These are phyloP conservation scores for Vinca minor DNA, from an alignment of 257 asterid species.

Conservation along the genomic window DNA sequence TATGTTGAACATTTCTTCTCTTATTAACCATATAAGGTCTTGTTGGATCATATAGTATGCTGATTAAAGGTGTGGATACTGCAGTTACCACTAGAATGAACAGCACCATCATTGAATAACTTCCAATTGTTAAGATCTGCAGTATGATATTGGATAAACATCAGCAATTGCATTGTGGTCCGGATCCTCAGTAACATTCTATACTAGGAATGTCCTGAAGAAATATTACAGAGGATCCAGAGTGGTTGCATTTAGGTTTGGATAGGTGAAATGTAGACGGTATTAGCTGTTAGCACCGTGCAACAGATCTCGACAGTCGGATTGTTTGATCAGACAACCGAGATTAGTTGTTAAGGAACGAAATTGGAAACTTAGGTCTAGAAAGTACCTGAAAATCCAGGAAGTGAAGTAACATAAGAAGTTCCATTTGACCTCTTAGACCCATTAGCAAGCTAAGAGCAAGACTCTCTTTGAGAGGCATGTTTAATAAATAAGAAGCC, in stretches of 20 bases:
- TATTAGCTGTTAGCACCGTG: too few species aligned
- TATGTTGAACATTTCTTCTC: conserved; percentile 62
- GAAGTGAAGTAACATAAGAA: conserved; percentile 60
- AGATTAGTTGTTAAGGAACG: too few species aligned
- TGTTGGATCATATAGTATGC: conserved; percentile 58
- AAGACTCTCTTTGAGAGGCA: conserved; percentile 55
- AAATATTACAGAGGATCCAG: too few species aligned
- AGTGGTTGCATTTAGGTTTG: too few species aligned
- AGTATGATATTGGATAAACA: neutral
- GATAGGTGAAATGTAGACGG: too few species aligned
- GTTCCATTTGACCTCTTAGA: conserved; percentile 72
- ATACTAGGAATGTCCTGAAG: too few species aligned
- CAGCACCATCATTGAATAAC: conserved; percentile 48
- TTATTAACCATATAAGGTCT: conserved; percentile 69
- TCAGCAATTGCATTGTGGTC: too few species aligned
- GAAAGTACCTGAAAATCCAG: conserved; percentile 46
- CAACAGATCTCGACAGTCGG: too few species aligned
- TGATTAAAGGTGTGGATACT: conserved; percentile 45
- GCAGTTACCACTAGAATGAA: conserved; percentile 35
- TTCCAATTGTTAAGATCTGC: conserved; percentile 52
- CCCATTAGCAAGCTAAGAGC: conserved; percentile 56
- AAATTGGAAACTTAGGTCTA: neutral
- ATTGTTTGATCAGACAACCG: too few species aligned
- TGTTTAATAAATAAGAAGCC: conserved; percentile 30
- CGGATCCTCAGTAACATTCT: too few species aligned